Base-by-base conservation (phyloP, 2,329 filamentous ascomycete genomes). In the Juglanconis juglandina region DNA sequence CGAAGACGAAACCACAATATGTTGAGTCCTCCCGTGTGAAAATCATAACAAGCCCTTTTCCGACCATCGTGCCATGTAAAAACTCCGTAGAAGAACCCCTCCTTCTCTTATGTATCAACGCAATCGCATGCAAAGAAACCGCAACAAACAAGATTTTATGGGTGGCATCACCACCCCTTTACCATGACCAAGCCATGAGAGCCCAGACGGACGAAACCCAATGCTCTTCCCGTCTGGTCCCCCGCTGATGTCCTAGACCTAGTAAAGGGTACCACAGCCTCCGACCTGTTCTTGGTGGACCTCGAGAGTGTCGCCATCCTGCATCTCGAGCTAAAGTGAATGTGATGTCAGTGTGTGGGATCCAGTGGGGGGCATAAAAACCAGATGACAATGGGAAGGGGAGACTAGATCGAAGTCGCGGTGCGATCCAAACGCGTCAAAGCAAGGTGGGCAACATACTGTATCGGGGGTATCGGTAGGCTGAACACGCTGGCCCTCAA, bases 201-300 rank as follows among this genome's bases (percentile, higher is more conserved):
- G 32, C 7, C n/a, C 10, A 30, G 53, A 46, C 14, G 13, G 32
- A 55, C n/a, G 24, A 44, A 41, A 39, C 7, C 13, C 11, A 10
- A 48, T 35, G 24, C 9, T 13, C 33, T 30, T 32, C 30, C 53
- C 53, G 37, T 37, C 53, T 24, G 17, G 17, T 4, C 52, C 44
- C 52, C 33, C 50, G 33, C 24, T 24, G 24, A 42, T 37, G 24
- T 56, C 48, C 32, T 33, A 10, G 17, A 37, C 35, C 37, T 58
- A 61, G 42, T 47, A 50, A 33, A 57, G 32, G 14, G 32, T 37
- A 67, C 69, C 76, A 65, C 70, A 76, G 63, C 93, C 94, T 63
- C 95, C 95, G 64, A 98, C 95, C 79, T 99, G 95, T 75, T 99
- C 95, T 75, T 98, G 95, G 74, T 98, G 94, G 33, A 99, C 95